These are phyloP conservation scores for Penicillium steckii DNA, from an alignment of 495 filamentous ascomycete species.

Conservation along the genomic window DNA sequence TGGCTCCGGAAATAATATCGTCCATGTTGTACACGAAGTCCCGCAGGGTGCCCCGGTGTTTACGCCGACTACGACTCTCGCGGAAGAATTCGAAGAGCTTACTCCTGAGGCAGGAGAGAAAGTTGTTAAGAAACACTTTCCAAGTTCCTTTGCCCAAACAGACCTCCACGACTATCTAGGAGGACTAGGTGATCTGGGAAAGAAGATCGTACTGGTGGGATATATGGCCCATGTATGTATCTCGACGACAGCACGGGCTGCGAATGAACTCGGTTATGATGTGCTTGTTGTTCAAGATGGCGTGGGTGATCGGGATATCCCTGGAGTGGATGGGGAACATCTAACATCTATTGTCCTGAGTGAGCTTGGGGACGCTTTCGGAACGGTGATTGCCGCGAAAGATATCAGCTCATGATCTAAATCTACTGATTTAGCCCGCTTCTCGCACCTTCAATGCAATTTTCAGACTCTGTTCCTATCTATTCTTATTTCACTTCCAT, in stretches of 20 bases:
- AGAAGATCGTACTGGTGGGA: conserved; percentile 51
- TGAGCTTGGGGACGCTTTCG: conserved; percentile 50
- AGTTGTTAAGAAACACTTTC: conserved; percentile 45
- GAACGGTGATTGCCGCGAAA: conserved; percentile 40
- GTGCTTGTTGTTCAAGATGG: conserved; percentile 54
- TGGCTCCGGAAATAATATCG: conserved; percentile 42
- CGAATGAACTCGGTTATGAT: conserved; percentile 55
- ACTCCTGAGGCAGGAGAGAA: conserved; percentile 44
- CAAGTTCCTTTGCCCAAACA: conserved; percentile 49
- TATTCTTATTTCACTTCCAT: too few species aligned
- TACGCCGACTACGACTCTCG: conserved; percentile 52
- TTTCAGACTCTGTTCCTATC: too few species aligned
- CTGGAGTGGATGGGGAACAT: conserved; percentile 42
- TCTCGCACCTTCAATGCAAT: too few species aligned
- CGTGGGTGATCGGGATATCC: conserved; percentile 59
- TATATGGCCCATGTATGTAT: conserved; percentile 66
- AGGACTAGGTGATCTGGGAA: conserved; percentile 30
- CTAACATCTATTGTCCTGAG: conserved; percentile 38
- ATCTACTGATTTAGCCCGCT: too few species aligned
- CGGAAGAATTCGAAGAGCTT: conserved; percentile 53
- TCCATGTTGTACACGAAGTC: conserved; percentile 55
- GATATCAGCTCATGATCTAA: too few species aligned
- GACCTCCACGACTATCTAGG: conserved; percentile 40
- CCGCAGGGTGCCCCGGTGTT: conserved; percentile 61
- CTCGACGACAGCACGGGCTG: conserved; percentile 57